These are phyloP conservation scores for Pistacia atlantica DNA, from an alignment of 345 rosid genomes.

Conservation along the genomic window DNA sequence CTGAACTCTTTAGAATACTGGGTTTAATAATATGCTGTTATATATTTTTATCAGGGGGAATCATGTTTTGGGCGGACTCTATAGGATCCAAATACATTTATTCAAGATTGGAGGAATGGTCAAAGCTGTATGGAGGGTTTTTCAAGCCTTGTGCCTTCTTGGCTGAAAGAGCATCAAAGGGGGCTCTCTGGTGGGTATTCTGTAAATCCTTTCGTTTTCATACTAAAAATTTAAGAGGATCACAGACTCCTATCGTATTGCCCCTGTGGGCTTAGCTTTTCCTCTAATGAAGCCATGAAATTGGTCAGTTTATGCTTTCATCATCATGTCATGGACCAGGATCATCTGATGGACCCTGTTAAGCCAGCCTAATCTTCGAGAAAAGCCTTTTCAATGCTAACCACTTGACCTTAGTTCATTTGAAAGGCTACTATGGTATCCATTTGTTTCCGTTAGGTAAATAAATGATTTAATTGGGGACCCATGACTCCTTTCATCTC, in stretches of 20 bases:
- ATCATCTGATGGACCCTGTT: too few relatives aligned
- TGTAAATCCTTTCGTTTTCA: neutral
- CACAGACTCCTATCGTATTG: too few relatives aligned
- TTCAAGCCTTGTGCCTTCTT: conserved; percentile 91
- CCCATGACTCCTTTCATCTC: neutral
- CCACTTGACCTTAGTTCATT: too few relatives aligned
- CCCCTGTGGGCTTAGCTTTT: too few relatives aligned
- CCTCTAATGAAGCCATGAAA: too few relatives aligned
- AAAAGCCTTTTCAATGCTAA: too few relatives aligned
- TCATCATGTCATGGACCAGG: too few relatives aligned
- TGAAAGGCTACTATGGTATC: too few relatives aligned
- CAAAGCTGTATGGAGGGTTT: conserved; percentile 73
- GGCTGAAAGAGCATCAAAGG: conserved; percentile 75
- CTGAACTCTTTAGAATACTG: neutral
- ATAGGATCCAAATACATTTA: conserved; percentile 56
- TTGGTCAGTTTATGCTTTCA: too few relatives aligned
- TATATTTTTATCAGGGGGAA: conserved; percentile 65
- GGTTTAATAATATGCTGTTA: conserved; percentile 14
- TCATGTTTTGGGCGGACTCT: conserved; percentile 94
- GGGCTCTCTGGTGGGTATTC: conserved; percentile 56
- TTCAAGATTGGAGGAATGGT: conserved; percentile 67
- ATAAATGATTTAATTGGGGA: neutral
- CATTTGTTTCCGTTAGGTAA: neutral
- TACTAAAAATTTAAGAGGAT: too few relatives aligned
- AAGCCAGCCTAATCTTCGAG: too few relatives aligned